Conservation (phyloP, 2,329 filamentous ascomycete species). For the Monosporascus sp. region DNA sequence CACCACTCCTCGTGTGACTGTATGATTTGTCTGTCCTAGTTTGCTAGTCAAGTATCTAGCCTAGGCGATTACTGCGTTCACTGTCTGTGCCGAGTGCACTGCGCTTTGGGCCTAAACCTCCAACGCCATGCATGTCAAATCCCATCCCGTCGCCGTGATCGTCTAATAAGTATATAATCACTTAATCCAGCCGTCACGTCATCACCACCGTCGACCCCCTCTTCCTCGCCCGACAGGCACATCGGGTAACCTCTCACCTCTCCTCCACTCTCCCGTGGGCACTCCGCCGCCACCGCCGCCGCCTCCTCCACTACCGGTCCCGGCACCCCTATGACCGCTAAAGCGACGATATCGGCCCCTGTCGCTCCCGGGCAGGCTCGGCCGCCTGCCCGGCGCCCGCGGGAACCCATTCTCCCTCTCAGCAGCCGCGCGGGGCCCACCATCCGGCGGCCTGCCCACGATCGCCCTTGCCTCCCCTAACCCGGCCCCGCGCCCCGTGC, state of each 20-base stretch:
- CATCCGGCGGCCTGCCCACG: conserved; percentile 15
- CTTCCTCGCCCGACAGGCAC: conserved; percentile 35
- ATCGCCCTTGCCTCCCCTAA: conserved; percentile 29
- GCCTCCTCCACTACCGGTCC: conserved; percentile 33
- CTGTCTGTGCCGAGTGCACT: too few species aligned
- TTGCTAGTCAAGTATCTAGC: too few species aligned
- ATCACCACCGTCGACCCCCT: conserved; percentile 38
- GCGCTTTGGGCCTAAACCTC: too few species aligned
- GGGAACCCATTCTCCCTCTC: conserved; percentile 40
- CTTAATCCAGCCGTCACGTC: conserved; percentile 11
- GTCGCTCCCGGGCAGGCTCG: conserved; percentile 31
- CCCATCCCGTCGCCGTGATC: too few species aligned
- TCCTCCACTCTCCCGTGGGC: conserved; percentile 59
- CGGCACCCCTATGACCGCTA: conserved; percentile 45
- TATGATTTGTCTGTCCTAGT: too few species aligned
- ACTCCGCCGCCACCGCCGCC: conserved; percentile 36
- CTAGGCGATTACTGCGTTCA: too few species aligned
- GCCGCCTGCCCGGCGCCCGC: conserved; percentile 32
- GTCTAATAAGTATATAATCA: not conserved
- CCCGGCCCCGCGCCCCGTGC: conserved; percentile 36
- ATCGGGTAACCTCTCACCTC: conserved; percentile 58
- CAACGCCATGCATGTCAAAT: not conserved
- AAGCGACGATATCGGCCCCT: conserved; percentile 35
- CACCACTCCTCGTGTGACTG: too few species aligned
- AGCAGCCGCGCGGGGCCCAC: conserved; percentile 22